Evolutionary conservation across 2,329 filamentous ascomycete species (phyloP).

Genomic region (Colletotrichum abscissum): DNA sequence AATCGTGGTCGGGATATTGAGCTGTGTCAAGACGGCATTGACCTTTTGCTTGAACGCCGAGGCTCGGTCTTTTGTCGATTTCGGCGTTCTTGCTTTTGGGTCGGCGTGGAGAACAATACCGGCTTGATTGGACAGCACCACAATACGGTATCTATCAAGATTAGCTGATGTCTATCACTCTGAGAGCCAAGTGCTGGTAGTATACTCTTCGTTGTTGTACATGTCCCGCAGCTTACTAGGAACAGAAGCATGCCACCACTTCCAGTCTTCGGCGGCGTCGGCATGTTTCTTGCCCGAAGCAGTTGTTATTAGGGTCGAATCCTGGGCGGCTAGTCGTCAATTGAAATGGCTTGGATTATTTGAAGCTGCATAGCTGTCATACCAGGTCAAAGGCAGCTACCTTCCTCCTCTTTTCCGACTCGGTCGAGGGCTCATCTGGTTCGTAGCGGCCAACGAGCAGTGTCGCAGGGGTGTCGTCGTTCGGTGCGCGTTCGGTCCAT

Average conservation of each 20-base stretch:
- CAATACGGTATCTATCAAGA: slow-evolving; percentile 72
- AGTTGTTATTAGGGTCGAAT: slow-evolving; percentile 87
- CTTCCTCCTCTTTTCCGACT: slow-evolving; percentile 58
- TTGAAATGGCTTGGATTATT: background rate
- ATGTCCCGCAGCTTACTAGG: slow-evolving; percentile 75
- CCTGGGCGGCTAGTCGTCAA: slow-evolving; percentile 57
- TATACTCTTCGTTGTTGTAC: slow-evolving; percentile 73
- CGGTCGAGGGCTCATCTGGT: slow-evolving; percentile 51
- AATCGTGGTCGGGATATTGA: slow-evolving; percentile 81
- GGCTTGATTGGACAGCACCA: slow-evolving; percentile 90
- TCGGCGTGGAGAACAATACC: slow-evolving; percentile 81
- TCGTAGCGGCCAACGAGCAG: slow-evolving; percentile 82
- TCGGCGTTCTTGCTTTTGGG: slow-evolving; percentile 72
- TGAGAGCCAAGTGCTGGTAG: no score
- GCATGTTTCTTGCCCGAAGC: slow-evolving; percentile 84
- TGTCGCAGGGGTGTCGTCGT: slow-evolving; percentile 61
- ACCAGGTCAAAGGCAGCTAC: slow-evolving; percentile 79
- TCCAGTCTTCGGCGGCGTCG: slow-evolving; percentile 82
- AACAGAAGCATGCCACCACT: slow-evolving; percentile 87
- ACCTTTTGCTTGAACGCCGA: slow-evolving; percentile 87
- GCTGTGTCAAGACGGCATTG: slow-evolving; percentile 72
- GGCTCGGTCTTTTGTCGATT: slow-evolving; percentile 72
- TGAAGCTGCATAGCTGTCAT: slow-evolving; percentile 35
- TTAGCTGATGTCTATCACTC: background rate
- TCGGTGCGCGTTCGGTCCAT: slow-evolving; percentile 75